phyloP scores from a whole-genome alignment of 192 early-diverging fungal species.

The Fimicolochytrium jonesii region DNA sequence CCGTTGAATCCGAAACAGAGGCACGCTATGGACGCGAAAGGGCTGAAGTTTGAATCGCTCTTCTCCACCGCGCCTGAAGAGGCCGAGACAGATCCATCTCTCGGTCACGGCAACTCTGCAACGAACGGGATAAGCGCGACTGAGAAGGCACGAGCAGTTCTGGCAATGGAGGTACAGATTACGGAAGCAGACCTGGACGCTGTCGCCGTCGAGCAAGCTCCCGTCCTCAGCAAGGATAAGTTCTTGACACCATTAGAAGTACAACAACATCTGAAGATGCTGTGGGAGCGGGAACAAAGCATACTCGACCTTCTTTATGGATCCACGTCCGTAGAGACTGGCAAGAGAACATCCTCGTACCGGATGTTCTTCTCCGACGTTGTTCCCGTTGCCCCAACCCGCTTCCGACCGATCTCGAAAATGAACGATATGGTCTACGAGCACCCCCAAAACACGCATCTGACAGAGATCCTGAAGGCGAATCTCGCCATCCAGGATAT shows the following conservation, averaged over 20 bases:
- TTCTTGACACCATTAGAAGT: conserved; percentile 74
- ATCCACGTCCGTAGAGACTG: conserved; percentile 15
- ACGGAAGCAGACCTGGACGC: too few relatives aligned
- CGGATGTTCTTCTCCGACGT: conserved; percentile 93
- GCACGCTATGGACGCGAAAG: conserved; percentile 53
- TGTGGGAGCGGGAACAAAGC: conserved; percentile 74
- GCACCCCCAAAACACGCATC: conserved; percentile 90
- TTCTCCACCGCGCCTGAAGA: conserved; percentile 1
- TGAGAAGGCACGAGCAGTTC: too few relatives aligned
- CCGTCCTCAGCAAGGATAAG: too few relatives aligned
- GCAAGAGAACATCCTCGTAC: conserved; percentile 39
- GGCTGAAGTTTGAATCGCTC: conserved; percentile 39
- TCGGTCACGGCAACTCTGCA: too few relatives aligned
- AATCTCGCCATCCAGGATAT: conserved; percentile 59
- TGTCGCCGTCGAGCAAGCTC: conserved; percentile 24
- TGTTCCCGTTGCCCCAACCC: conserved; percentile 85
- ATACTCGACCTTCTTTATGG: conserved; percentile 83
- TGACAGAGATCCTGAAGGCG: conserved; percentile 78
- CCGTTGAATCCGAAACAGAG: conserved; percentile 64
- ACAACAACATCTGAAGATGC: conserved; percentile 65
- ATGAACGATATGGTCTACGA: conserved; percentile 88
- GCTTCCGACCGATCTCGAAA: conserved; percentile 89
- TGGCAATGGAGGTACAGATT: too few relatives aligned
- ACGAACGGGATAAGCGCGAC: too few relatives aligned
- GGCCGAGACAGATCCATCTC: conserved; percentile 10